Base-by-base conservation (phyloP, 176 grass and related monocot genomes). In the Carex pumila region DNA sequence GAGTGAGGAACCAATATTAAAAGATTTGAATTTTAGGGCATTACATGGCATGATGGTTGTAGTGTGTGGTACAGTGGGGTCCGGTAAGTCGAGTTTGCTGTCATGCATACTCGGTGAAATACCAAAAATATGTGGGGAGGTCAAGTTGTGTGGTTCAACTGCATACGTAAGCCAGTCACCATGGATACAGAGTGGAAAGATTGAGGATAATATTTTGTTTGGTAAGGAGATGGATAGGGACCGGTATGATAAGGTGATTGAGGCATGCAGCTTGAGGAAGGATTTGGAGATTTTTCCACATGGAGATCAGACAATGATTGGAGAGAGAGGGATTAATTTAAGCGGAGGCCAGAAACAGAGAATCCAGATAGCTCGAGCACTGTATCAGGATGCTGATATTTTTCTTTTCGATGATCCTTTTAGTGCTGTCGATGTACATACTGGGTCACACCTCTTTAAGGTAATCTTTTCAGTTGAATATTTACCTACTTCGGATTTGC, bases 351-450 rank as follows among this genome's bases (percentile, higher is more conserved):
- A 93, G 79, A 97, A 91, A 61, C 89, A 93, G 29, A 87, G 91
- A 19, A 83, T 93, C 13, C 88, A 92, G 61, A 91, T 96, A 60
- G 94, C 91, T 4, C 87, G 91, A 22, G 89, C 94, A 3, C 85
- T 97, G 36, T 97, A 93, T 49, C 87, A 90, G 12, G 94, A 93
- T 85, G 87, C 91, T 47, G 91, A 97, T 50, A 90, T 93, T 72
- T 93, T 64, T 83, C 53, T 97, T 6, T 97, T 97, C 71, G 94
- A 97, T 71, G 91, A 97, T 88, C 89, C 91, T 9, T 93, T 97
- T 81, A 93, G 91, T 83, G 91, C 91, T 1, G 84, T 93, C 41
- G 94, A 97, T 88, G 89, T 86, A 65, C 89, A 84, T 82, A 93
- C 85, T 22, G 94, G 91, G 63, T 79, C 59, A 0, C 88, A 97